Base-by-base conservation (phyloP, 2,329 filamentous ascomycete genomes). In the Coniella lustricola region DNA sequence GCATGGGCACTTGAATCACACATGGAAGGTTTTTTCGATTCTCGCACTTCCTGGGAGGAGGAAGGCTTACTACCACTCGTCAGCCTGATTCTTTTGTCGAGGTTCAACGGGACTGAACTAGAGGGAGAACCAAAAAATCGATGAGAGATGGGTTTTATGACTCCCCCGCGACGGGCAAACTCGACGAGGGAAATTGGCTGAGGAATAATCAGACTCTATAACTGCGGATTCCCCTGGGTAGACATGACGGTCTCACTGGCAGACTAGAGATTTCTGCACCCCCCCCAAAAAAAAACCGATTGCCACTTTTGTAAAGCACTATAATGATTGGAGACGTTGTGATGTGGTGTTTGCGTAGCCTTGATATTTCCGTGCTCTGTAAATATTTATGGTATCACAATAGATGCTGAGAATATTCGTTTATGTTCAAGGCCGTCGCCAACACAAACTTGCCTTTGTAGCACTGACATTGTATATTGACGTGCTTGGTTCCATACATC, bases 181-280 rank as follows among this genome's bases (percentile, higher is more conserved):
- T 40, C 46, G 41, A 54, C 35, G 39, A 46, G 35, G 49, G 42
- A 52, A 29, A 47, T 42, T 43, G 49, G 49, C 52, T 48, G 48
- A 47, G 44, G 45, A 46, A 49, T 32, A 44, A 49, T 38, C 40
- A 35, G 40, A 42, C 42, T 52, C 50, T 52, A 52, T 50, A 47
- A 50, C 35, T 39, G 37, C 44, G 37, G 38, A 37, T 46, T 54
- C 50, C 49, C 51, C 52, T 39, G 45, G 47, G 52, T 54, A 51
- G 52, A 49, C 52, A 48, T 32, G 49, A 51, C 33, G 46, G 52
- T 51, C 46, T 49, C 43, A 48, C 52, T 54, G 39, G 48, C 45
- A 49, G 51, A 44, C 25, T 50, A 52, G 52, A 54, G 52, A 54
- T 54, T 25, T 54, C 47, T 46, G 47, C 38, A 47, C 42, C 42